Percentiles rank a stretch among this genome's conserved stretches.
These are phyloP conservation scores for Brassica rapa DNA, from an alignment of 345 rosid genomes.

Conservation along the genomic window DNA sequence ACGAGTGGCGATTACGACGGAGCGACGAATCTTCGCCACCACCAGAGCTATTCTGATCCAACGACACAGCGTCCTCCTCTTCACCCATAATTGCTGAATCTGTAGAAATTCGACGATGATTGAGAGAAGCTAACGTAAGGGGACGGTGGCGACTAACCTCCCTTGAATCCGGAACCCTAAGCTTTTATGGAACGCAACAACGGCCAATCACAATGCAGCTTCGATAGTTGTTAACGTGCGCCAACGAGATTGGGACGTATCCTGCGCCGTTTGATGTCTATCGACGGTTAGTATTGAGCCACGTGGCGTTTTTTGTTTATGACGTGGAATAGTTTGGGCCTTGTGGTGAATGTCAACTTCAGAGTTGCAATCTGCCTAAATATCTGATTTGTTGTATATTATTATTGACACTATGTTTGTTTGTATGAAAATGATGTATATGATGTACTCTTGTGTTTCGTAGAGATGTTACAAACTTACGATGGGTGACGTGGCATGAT, in stretches of 20 bases:
- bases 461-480: neutral
- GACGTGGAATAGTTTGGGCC: neutral
- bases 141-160: neutral
- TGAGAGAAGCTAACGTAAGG: no score
- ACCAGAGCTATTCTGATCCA: neutral
- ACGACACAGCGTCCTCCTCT: neutral
- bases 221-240: neutral
- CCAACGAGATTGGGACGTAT: neutral
- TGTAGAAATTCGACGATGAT: neutral
- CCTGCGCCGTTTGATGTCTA: neutral
- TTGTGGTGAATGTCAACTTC: neutral
- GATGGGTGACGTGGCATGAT: neutral
- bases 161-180: neutral
- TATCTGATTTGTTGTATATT: neutral
- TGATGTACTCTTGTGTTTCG: no score
- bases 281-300: neutral
- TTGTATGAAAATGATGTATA: neutral
- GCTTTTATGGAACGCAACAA: neutral
- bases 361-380: neutral
- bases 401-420: neutral
- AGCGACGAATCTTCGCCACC: slow-evolving; percentile 21
- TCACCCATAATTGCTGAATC: neutral
- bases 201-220: neutral
- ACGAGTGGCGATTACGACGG: slow-evolving; percentile 26
- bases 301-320: neutral